Conservation (phyloP, 2,329 filamentous ascomycete species). For the Fonsecaea nubica region DNA sequence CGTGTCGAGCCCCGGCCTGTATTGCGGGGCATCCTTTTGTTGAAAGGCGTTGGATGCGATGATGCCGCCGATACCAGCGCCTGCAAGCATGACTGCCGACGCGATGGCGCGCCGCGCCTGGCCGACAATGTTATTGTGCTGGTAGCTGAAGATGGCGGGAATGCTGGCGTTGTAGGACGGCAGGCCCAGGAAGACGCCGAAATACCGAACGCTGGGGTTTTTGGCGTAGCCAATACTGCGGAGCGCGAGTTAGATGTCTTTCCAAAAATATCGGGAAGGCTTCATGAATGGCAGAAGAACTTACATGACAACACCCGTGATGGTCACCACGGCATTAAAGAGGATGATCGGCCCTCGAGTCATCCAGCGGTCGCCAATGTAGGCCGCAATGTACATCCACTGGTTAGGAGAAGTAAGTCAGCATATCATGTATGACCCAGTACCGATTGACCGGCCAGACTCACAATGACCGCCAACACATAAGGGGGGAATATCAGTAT, state of each 20-base stretch:
- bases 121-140: constrained; percentile 14
- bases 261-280: no score
- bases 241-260: no score
- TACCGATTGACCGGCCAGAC: neutral
- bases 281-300: neutral
- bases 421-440: no score
- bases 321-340: neutral
- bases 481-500: constrained; percentile 11
- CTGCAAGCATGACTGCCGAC: neutral
- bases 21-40: constrained; percentile 9
- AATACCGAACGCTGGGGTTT: neutral
- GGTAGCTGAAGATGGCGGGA: constrained; percentile 2
- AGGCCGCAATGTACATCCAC: constrained; percentile 3
- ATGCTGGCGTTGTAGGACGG: neutral
- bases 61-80: constrained; percentile 3
- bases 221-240: constrained; percentile 11
- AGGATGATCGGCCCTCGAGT: constrained; percentile 7
- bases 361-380: constrained; percentile 9
- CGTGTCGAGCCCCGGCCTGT: constrained; percentile 6
- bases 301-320: constrained; percentile 7
- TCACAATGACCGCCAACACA: constrained; percentile 1
- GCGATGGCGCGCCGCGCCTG: neutral
- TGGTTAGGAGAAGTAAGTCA: neutral
- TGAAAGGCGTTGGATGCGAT: constrained; percentile 7
- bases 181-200: constrained; percentile 3